Base-by-base conservation (phyloP, 1,284 basidiomycete genomes). In the Pseudozyma pruni region DNA sequence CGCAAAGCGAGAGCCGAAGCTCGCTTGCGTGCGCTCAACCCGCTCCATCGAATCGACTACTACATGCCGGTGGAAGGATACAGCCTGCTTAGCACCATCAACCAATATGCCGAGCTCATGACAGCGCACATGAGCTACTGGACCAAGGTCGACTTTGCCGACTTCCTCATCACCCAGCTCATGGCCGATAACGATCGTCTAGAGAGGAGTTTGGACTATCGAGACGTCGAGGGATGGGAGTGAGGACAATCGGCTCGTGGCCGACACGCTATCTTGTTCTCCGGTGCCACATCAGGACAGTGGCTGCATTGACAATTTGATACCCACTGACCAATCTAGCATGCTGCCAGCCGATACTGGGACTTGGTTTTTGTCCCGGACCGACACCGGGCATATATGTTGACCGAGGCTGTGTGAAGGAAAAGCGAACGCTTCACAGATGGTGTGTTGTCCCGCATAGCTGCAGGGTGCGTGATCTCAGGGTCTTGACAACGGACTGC, bases 51-150 rank as follows among this genome's bases (percentile, higher is more conserved):
- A 0, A 60, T 75, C 37, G 75, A 76, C 45, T 76, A 60, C 17
- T 55, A 63, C 49, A 71, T 76, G 56, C 74, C 74, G 3, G 58
- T 72, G n/a, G 60, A 74, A 47, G 50, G 64, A 2, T 72, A 68
- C 45, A 50, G 60, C 20, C 38, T 73, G 38, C 50, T 75, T 9
- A 72, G 64, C 53, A 42, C 56, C 20, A 63, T 70, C 54, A 72
- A 75, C 41, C 73, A 72, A 41, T 75, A 75, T 27, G 37, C 67
- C 2, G 77, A 80, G 22, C 72, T 80, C 59, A 60, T 80, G 44
- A 76, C 68, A 23, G 63, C 72, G 0, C 78, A 80, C 37, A 71
- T 75, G 68, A 70, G 59, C 47, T 81, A 81, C 60, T 81, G 80
- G 80, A 66, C 66, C 20, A 69, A 63, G 31, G 31, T 58, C 8